Evolutionary conservation across 805 yeast genomes (phyloP), one percentile per base, ranked within the genome.

Genomic region (Starmerella apicola): DNA sequence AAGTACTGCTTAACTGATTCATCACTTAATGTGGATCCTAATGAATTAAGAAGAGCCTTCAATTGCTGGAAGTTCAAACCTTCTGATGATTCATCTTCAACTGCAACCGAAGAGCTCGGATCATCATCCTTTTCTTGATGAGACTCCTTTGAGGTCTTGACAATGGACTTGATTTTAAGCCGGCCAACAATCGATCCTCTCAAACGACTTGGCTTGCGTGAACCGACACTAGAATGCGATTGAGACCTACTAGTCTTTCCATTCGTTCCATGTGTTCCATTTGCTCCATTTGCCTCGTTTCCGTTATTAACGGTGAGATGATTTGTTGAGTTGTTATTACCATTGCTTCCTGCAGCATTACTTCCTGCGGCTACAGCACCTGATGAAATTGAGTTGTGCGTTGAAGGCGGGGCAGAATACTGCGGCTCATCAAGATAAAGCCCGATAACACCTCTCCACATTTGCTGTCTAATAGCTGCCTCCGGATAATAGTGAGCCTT

Each of bases 401-500:
- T n/a, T n/a, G n/a, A n/a, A 7, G 7, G 7, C 26, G 12, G 18
- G 10, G 32, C 13, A 7, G 20, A 8, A 5, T 13, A 16, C 5
- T 10, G 18, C 16, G 19, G 22, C 12, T 26, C 28, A 6, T 25
- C 61, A 36, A 61, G 73, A 50, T 68, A 77, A 45, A 72, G 71
- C 26, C 67, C 69, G 13, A 82, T 62, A 5, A 83, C 63, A 9
- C 72, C 65, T 31, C 64, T 60, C 88, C 94, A 84, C 48, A 86
- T 71, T 38, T 75, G 75, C 45, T 70, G 71, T 46, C 86, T 66
- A 35, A 85, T 62, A 3, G 63, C 66, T 0, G 65, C 65, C 56
- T 84, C 84, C 0, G 86, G 72, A 44, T 76, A 71, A 53, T 75
- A 84, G 41, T 78, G 69, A 3, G 78, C 75, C 20, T 76, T 64